Evolutionary conservation across 345 rosid species (phyloP), one percentile per base, ranked within the genome.

Genomic region (Eucalyptus leucophloia): DNA sequence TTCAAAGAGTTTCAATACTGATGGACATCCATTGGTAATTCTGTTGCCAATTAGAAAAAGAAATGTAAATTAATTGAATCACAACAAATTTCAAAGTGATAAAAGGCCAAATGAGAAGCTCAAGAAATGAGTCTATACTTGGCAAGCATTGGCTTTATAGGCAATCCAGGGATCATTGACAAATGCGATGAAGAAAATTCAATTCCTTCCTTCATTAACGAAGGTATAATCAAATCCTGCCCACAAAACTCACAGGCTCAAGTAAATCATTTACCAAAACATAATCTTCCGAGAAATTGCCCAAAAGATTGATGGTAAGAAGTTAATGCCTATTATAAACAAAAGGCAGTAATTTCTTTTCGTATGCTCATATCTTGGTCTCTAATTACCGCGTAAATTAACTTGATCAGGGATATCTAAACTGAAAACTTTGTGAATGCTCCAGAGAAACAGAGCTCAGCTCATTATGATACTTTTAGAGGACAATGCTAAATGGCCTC

Each of bases 111-210:
- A 23, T 37, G 34, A 81, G 85, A 40, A 44, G 47, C 58, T 65
- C 24, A 65, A 37, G 86, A 19, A 23, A 37, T 82, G 50, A 89
- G 86, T 18, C 87, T 88, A 86, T 96, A 97, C 99, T 94, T 96
- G 89, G 99, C 99, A 86, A 97, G 99, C 99, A 97, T 96, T 67
- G 98, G 98, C 94, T 96, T 96, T 32, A 97, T 95, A 90, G 99
- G 98, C 89, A 95, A 90, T 90, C 98, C 98, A 12, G 97, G 96
- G 91, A 92, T 91, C 97, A 96, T 97, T 16, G 99, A 96, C 91
- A 96, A 92, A 51, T 94, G 90, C 40, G 97, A 94, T 44, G 97
- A 90, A 80, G 99, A 93, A 93, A 97, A 97, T 40, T 90, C 94
- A 92, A 95, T 88, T 91, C 96, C 96, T 89, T 95, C 92, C 34